Percentiles rank a stretch among this genome's conserved stretches.
Conservation (phyloP, 2,329 filamentous ascomycete genomes). For the Beauveria bassiana region DNA sequence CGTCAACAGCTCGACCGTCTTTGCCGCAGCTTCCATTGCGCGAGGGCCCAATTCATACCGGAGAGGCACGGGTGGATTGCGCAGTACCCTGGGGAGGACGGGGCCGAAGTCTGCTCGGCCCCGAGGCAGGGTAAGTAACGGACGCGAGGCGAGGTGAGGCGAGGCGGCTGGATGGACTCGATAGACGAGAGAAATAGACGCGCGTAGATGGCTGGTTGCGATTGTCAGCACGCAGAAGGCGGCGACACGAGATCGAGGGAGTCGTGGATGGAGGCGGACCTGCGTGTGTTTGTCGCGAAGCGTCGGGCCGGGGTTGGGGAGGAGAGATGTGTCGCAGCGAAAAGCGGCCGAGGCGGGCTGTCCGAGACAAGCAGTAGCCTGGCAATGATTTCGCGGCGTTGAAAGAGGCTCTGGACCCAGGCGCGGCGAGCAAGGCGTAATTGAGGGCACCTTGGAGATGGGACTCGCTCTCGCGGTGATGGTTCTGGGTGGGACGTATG, state of each 20-base stretch:
- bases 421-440: not conserved
- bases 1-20: conserved; percentile 46
- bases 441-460: not conserved
- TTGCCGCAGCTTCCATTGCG: conserved; percentile 53
- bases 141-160: not conserved
- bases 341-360: not conserved
- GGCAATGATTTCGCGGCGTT: not conserved
- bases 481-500: conserved; percentile 4
- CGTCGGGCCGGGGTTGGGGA: not conserved
- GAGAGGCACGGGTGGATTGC: conserved; percentile 11
- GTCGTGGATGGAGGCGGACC: not conserved
- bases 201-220: not conserved
- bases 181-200: not conserved
- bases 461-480: not conserved
- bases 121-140: conserved; percentile 1
- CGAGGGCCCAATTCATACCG: conserved; percentile 28
- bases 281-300: conserved; percentile 8
- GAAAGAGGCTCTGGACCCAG: not conserved
- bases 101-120: conserved; percentile 4
- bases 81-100: conserved; percentile 17
- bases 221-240: not conserved
- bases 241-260: not conserved
- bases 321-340: not conserved
- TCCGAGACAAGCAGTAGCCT: not conserved
- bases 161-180: not conserved